A percentile compares a stretch with the other conserved stretches of the same genome.
Evolutionary conservation across 805 yeast genomes (phyloP).

Genomic region (Candida pini): DNA sequence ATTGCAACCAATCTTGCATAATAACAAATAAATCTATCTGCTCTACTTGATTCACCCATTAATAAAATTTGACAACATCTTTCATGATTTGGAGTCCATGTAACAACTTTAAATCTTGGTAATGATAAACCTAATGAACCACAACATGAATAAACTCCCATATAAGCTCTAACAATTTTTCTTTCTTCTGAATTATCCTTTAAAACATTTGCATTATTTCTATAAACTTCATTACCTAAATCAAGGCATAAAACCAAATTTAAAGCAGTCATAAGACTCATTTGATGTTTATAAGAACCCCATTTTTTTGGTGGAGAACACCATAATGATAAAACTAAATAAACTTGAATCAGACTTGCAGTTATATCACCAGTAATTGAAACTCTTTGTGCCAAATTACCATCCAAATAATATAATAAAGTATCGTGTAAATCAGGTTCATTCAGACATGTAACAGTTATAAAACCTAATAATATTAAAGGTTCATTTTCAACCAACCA

Average conservation of each 20-base stretch:
- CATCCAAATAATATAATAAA: slow-evolving; percentile 39
- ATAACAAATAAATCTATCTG: slow-evolving; percentile 39
- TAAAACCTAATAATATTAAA: slow-evolving; percentile 35
- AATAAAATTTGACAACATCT: slow-evolving; percentile 29
- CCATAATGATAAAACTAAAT: slow-evolving; percentile 45
- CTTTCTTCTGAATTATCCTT: slow-evolving; percentile 28
- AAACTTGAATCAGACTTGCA: slow-evolving; percentile 36
- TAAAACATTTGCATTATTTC: slow-evolving; percentile 23
- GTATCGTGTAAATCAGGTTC: slow-evolving; percentile 38
- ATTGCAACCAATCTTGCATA: slow-evolving; percentile 39
- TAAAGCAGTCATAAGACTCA: slow-evolving; percentile 40
- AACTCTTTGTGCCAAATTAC: slow-evolving; percentile 38
- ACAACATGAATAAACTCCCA: slow-evolving; percentile 46
- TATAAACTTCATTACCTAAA: slow-evolving; percentile 32
- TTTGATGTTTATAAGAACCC: slow-evolving; percentile 49
- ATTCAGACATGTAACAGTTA: slow-evolving; percentile 44
- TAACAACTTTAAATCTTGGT: slow-evolving; percentile 44
- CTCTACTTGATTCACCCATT: slow-evolving; percentile 31
- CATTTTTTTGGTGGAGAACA: slow-evolving; percentile 45
- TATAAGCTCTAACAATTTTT: slow-evolving; percentile 35
- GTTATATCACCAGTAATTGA: slow-evolving; percentile 40
- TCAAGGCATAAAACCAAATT: slow-evolving; percentile 45
- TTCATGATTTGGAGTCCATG: slow-evolving; percentile 42
- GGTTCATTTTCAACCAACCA: slow-evolving; percentile 38
- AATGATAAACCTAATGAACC: slow-evolving; percentile 46